Conservation (phyloP, 345 rosid genomes). For the Microcos paniculata region DNA sequence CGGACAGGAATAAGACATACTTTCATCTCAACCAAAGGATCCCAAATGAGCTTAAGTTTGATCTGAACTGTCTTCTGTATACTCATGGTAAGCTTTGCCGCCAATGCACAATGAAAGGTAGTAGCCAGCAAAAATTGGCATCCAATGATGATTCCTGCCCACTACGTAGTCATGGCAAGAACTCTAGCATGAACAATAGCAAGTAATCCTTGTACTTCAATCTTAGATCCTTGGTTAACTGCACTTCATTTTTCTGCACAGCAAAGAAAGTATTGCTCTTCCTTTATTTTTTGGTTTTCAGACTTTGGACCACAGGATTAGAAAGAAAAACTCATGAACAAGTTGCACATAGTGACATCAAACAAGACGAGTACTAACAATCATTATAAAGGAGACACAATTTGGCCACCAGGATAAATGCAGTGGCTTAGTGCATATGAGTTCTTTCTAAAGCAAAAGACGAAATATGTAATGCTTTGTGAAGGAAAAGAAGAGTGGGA, state of each 20-base stretch:
- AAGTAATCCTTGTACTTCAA: slow-evolving; percentile 8
- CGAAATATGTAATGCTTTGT: not conserved
- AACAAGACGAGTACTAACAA: not conserved
- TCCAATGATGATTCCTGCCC: slow-evolving; percentile 38
- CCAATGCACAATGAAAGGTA: slow-evolving; percentile 60
- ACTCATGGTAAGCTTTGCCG: slow-evolving; percentile 80
- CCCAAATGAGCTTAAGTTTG: slow-evolving; percentile 81
- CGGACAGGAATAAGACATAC: slow-evolving; percentile 74
- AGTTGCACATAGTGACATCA: not conserved
- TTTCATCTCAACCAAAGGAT: slow-evolving; percentile 73
- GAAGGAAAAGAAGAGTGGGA: slow-evolving; percentile 3
- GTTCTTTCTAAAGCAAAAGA: not conserved
- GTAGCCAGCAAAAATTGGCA: slow-evolving; percentile 32
- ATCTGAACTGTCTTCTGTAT: slow-evolving; percentile 77
- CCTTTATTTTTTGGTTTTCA: not conserved
- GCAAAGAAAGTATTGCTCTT: not conserved
- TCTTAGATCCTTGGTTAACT: not conserved
- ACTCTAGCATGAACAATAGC: slow-evolving; percentile 17
- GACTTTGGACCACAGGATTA: slow-evolving; percentile 4
- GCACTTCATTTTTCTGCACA: not conserved
- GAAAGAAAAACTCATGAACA: slow-evolving; percentile 1
- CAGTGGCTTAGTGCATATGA: not conserved
- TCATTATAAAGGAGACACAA: not conserved
- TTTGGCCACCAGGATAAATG: not conserved
- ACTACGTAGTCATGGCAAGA: slow-evolving; percentile 29